These are phyloP conservation scores for Arthrobotrys iridis DNA, from an alignment of 2,329 filamentous ascomycete genomes.

Conservation along the genomic window DNA sequence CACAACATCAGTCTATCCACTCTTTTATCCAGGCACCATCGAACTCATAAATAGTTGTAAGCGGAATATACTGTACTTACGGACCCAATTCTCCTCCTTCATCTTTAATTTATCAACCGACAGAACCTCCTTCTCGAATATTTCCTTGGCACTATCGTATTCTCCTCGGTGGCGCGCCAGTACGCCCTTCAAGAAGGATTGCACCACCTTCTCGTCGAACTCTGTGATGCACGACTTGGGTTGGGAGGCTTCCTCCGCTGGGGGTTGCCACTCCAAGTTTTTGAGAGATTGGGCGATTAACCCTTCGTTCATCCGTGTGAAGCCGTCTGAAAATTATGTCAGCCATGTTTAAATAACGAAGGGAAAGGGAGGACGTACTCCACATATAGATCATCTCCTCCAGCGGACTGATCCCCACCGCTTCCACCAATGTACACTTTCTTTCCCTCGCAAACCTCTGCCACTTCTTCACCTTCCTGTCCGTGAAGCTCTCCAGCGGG, in stretches of 20 bases:
- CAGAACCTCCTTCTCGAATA: conserved; percentile 71
- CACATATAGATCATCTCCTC: conserved; percentile 95
- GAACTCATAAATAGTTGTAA: not conserved
- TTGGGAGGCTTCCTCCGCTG: conserved; percentile 68
- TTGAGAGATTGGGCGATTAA: conserved; percentile 73
- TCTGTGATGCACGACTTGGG: conserved; percentile 61
- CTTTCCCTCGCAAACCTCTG: conserved; percentile 76
- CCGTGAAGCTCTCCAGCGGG: conserved; percentile 87
- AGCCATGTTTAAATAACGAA: not conserved
- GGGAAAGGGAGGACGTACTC: conserved; percentile 63
- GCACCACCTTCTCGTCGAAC: conserved; percentile 72
- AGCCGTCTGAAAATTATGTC: conserved; percentile 67
- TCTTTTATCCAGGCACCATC: not conserved
- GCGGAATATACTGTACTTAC: conserved; percentile 61
- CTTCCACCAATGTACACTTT: conserved; percentile 77
- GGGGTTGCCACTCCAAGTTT: conserved; percentile 70
- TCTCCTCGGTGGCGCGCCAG: conserved; percentile 72
- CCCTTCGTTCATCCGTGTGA: conserved; percentile 76
- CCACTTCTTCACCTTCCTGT: conserved; percentile 88
- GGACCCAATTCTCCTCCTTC: conserved; percentile 70
- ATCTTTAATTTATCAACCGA: conserved; percentile 68
- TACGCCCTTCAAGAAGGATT: conserved; percentile 73
- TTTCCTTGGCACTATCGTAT: conserved; percentile 71
- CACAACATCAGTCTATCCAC: not conserved
- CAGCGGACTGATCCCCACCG: conserved; percentile 79